Conservation (phyloP, 2,329 filamentous ascomycete species). For the Penicillium fuscoglaucum region DNA sequence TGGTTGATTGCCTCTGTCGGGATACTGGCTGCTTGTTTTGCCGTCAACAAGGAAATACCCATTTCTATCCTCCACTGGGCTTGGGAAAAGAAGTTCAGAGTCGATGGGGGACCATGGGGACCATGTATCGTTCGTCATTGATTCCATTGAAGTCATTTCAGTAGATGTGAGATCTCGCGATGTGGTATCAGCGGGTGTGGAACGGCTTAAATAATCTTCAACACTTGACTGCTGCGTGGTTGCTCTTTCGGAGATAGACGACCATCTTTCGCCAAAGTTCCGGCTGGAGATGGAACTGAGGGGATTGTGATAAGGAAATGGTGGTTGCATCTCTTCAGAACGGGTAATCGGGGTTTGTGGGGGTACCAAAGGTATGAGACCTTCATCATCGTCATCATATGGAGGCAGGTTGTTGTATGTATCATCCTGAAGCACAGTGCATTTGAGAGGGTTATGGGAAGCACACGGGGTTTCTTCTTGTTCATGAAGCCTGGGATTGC, state of each 20-base stretch:
- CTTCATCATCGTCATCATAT: neutral
- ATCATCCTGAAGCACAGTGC: neutral
- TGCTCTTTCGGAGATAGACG: neutral
- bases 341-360: neutral
- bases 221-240: neutral
- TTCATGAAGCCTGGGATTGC: too few species aligned
- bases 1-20: conserved; percentile 27
- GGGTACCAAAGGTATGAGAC: neutral
- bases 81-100: conserved; percentile 24
- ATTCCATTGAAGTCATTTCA: conserved; percentile 11
- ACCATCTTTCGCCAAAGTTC: too few species aligned
- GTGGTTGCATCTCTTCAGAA: neutral
- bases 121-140: conserved; percentile 19
- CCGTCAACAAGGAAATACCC: conserved; percentile 34
- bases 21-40: conserved; percentile 26
- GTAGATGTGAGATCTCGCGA: conserved; percentile 15
- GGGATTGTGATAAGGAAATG: neutral
- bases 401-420: neutral
- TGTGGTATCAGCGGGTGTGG: conserved; percentile 14
- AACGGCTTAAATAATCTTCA: conserved; percentile 8
- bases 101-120: conserved; percentile 17
- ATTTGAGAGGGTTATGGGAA: neutral
- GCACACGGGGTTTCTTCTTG: neutral
- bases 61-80: conserved; percentile 15
- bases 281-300: neutral